These are phyloP conservation scores for Euphorbia corollata DNA, from an alignment of 441 rosid genomes.

Conservation along the genomic window DNA sequence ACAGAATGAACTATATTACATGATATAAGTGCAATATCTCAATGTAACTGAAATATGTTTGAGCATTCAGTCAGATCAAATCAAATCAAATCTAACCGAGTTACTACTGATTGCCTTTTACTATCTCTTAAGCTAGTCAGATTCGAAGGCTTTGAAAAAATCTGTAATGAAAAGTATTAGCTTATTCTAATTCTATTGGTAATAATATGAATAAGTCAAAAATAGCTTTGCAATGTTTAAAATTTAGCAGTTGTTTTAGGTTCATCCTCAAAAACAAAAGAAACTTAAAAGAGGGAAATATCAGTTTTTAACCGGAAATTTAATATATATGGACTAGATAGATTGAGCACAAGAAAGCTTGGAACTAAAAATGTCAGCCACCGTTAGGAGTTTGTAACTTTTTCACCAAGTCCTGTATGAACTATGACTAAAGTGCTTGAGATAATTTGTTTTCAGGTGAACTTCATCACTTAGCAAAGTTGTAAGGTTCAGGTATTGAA, in stretches of 20 bases:
- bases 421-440: constrained; percentile 3
- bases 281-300: background rate
- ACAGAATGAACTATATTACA: too few relatives aligned
- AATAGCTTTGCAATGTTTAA: background rate
- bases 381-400: background rate
- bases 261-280: background rate
- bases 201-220: background rate
- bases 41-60: too few relatives aligned
- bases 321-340: too few relatives aligned
- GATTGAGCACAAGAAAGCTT: background rate
- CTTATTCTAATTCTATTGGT: background rate
- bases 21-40: too few relatives aligned
- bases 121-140: too few relatives aligned
- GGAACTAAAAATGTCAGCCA: constrained; percentile 3
- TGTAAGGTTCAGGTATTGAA: background rate
- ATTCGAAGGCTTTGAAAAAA: too few relatives aligned
- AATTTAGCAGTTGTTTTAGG: background rate
- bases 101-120: too few relatives aligned
- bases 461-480: background rate
- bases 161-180: too few relatives aligned
- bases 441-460: background rate
- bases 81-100: too few relatives aligned
- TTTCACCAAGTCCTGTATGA: too few relatives aligned
- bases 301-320: background rate
- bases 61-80: too few relatives aligned